Evolutionary conservation across 2,329 filamentous ascomycete genomes (phyloP).

Genomic region (Geosmithia flava): DNA sequence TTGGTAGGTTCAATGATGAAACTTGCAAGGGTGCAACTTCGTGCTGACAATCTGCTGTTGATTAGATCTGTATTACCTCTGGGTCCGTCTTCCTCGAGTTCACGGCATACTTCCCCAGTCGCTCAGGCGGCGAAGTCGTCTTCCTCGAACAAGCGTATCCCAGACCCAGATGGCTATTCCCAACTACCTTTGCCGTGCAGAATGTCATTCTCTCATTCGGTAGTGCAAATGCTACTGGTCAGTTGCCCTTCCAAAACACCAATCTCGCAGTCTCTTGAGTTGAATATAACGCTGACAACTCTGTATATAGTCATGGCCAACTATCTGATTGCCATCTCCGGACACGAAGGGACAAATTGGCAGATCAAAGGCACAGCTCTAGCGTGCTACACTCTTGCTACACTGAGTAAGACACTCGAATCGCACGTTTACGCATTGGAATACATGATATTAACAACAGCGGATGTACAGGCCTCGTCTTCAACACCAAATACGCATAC

Average conservation of each 20-base stretch:
- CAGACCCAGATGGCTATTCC: slow-evolving; percentile 50
- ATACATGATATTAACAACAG: background rate
- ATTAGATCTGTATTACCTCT: background rate
- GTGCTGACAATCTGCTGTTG: background rate
- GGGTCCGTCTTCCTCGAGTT: slow-evolving; percentile 31
- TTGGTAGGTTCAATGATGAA: slow-evolving; percentile 40
- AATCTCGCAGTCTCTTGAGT: no score
- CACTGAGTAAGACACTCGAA: background rate
- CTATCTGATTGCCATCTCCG: background rate
- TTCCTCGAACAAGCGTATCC: slow-evolving; percentile 59
- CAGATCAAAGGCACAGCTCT: background rate
- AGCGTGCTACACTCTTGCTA: background rate
- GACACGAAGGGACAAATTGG: background rate
- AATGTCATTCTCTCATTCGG: slow-evolving; percentile 52
- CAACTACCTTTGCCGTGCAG: slow-evolving; percentile 51
- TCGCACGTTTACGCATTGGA: background rate
- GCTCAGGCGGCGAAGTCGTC: slow-evolving; percentile 53
- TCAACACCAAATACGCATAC: slow-evolving; percentile 45
- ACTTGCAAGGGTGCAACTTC: slow-evolving; percentile 27
- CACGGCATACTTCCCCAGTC: slow-evolving; percentile 52
- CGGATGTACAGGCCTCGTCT: slow-evolving; percentile 20
- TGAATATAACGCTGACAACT: no score
- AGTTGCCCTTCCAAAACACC: background rate
- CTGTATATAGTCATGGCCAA: background rate
- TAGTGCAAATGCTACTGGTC: slow-evolving; percentile 17